Evolutionary conservation across 2,329 filamentous ascomycete genomes (phyloP), one percentile per base, ranked within the genome.

Genomic region (Akanthomyces muscarius): DNA sequence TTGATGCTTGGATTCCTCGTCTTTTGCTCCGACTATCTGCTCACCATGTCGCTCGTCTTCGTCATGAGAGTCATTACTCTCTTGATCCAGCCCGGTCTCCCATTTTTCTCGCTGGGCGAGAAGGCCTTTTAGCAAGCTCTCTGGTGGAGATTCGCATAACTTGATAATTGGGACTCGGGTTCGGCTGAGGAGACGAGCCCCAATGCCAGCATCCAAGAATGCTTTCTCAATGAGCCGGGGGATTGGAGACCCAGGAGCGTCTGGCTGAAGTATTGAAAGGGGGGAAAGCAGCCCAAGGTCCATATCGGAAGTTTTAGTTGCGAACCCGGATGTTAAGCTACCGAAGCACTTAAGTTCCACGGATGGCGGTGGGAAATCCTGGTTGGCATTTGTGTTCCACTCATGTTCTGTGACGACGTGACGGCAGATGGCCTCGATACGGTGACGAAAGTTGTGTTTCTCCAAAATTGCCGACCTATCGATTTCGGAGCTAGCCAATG

Each of bases 111-210:
- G 84, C 69, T 89, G 88, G 41, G 86, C 81, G 5, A 84, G 70
- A 5, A 96, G 80, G 62, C 85, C 86, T 11, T 77, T 72, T 16
- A 83, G 83, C 1, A 96, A 79, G 63, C 83, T 79, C 2, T 81
- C 74, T 0, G 84, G 81, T 2, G 92, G 92, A 48, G 78, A 83
- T 72, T 94, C 83, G 70, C 92, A 96, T 18, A 97, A 81, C 71
- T 96, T 95, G 72, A 97, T 88, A 67, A 97, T 96, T 0, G 92
- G 91, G 4, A 96, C 89, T 65, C 92, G 83, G 1, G 92, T 95
- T 61, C 87, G 85, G 2, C 89, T 90, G 3, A 97, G 80, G 4
- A 96, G 80, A 5, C 91, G 85, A 18, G 90, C 92, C 3, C 91
- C 91, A 66, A 90, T 85, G 0, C 90, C 90, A 33, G 83, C 78